phyloP scores from a whole-genome alignment of 2,329 filamentous ascomycete genomes.

The Fusarium brachygibbosum region DNA sequence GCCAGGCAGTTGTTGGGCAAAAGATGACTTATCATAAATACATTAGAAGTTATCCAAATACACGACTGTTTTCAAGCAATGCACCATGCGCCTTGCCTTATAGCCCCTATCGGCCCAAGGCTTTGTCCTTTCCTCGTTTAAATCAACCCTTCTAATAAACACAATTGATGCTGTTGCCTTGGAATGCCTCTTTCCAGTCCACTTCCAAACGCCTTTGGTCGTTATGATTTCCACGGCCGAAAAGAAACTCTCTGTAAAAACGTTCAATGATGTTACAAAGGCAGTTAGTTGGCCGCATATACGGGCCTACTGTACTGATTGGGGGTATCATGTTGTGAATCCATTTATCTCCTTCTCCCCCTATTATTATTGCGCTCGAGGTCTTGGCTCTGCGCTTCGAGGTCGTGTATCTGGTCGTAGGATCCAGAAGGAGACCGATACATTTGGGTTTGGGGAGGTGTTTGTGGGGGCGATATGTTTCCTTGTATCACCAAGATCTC shows the following conservation, averaged over 20 bases:
- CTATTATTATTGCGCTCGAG: slow-evolving; percentile 35
- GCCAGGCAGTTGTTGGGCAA: neutral
- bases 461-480: slow-evolving; percentile 41
- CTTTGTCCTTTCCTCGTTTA: neutral
- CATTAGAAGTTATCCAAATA: slow-evolving; percentile 10
- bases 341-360: slow-evolving; percentile 15
- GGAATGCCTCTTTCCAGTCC: neutral
- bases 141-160: neutral
- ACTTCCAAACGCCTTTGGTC: slow-evolving; percentile 15
- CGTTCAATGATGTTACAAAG: neutral
- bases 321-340: slow-evolving; percentile 13
- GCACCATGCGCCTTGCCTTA: slow-evolving; percentile 13
- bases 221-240: neutral
- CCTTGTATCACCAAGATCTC: slow-evolving; percentile 57
- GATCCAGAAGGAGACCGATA: slow-evolving; percentile 42
- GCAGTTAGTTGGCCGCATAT: neutral
- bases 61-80: neutral
- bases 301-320: neutral
- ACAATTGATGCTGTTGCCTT: slow-evolving; percentile 1
- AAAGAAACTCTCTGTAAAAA: neutral
- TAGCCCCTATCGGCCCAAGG: neutral
- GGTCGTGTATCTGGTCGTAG: slow-evolving; percentile 50
- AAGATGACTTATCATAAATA: slow-evolving; percentile 18
- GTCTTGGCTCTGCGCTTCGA: slow-evolving; percentile 53
- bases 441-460: slow-evolving; percentile 37